Evolutionary conservation across 2,329 filamentous ascomycete genomes (phyloP).

Genomic region (Tricladium varicosporioides): DNA sequence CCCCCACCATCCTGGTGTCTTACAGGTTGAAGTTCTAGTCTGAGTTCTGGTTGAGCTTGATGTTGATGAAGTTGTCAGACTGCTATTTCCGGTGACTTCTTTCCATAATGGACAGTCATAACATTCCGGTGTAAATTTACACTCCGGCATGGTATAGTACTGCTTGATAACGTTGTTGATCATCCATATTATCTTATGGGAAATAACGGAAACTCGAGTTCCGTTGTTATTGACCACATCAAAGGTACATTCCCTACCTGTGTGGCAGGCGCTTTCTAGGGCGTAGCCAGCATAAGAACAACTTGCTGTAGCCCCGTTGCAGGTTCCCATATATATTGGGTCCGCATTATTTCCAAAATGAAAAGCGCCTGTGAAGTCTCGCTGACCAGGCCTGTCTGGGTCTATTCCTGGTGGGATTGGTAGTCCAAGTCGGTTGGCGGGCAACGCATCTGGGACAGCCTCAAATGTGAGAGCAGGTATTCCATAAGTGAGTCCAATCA

Average conservation of each 20-base stretch:
- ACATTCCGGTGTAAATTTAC: slow-evolving; percentile 74
- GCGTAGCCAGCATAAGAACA: slow-evolving; percentile 94
- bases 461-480: slow-evolving; percentile 90
- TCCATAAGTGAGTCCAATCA: slow-evolving; percentile 88
- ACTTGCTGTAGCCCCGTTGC: slow-evolving; percentile 83
- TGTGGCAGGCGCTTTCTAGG: slow-evolving; percentile 89
- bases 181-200: slow-evolving; percentile 84
- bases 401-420: slow-evolving; percentile 79
- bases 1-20: slow-evolving; percentile 82
- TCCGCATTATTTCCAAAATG: slow-evolving; percentile 97
- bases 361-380: slow-evolving; percentile 72
- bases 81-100: slow-evolving; percentile 71
- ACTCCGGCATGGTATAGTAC: slow-evolving; percentile 78
- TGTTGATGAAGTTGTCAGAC: slow-evolving; percentile 67
- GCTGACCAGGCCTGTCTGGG: slow-evolving; percentile 66
- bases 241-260: slow-evolving; percentile 83
- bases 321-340: slow-evolving; percentile 89
- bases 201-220: slow-evolving; percentile 87
- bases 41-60: slow-evolving; percentile 59
- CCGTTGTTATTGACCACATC: slow-evolving; percentile 90
- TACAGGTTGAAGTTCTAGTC: slow-evolving; percentile 79
- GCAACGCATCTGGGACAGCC: slow-evolving; percentile 85
- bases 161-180: slow-evolving; percentile 83
- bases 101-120: slow-evolving; percentile 93
- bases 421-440: slow-evolving; percentile 79